Evolutionary conservation across 345 rosid species (phyloP).

Genomic region (Eutrema yunnanense): DNA sequence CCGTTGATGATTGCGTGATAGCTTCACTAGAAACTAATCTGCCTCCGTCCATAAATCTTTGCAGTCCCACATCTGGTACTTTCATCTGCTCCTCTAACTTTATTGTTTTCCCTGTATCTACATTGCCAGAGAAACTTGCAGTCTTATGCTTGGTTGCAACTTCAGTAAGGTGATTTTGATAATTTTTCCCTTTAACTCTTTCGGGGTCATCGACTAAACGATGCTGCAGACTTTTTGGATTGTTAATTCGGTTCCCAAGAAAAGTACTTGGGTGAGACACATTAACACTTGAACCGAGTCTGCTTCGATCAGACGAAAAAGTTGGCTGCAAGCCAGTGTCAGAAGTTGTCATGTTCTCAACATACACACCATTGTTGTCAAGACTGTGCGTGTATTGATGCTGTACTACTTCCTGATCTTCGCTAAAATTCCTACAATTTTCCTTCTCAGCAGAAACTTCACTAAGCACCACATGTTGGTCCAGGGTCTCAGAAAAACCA

Average conservation of each 20-base stretch:
- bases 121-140: conserved; percentile 41
- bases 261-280: conserved; percentile 22
- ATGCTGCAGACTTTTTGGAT: conserved; percentile 38
- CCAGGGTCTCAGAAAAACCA: conserved; percentile 32
- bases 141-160: conserved; percentile 36
- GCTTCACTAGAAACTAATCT: conserved; percentile 34
- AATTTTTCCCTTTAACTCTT: conserved; percentile 26
- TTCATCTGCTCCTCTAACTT: conserved; percentile 41
- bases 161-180: conserved; percentile 32
- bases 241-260: conserved; percentile 38
- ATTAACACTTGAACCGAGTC: conserved; percentile 34
- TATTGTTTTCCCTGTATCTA: conserved; percentile 48
- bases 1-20: conserved; percentile 33
- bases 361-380: conserved; percentile 38
- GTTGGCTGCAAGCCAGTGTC: conserved; percentile 42
- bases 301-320: conserved; percentile 40
- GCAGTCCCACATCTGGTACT: conserved; percentile 36
- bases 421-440: conserved; percentile 35
- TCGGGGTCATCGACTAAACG: conserved; percentile 35
- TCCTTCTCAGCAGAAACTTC: conserved; percentile 40
- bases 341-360: conserved; percentile 30
- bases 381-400: conserved; percentile 32
- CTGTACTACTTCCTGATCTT: conserved; percentile 27
- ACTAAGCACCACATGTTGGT: conserved; percentile 26
- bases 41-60: conserved; percentile 34